Conservation (phyloP, 2,329 filamentous ascomycete species). For the Microsporum ferrugineum region DNA sequence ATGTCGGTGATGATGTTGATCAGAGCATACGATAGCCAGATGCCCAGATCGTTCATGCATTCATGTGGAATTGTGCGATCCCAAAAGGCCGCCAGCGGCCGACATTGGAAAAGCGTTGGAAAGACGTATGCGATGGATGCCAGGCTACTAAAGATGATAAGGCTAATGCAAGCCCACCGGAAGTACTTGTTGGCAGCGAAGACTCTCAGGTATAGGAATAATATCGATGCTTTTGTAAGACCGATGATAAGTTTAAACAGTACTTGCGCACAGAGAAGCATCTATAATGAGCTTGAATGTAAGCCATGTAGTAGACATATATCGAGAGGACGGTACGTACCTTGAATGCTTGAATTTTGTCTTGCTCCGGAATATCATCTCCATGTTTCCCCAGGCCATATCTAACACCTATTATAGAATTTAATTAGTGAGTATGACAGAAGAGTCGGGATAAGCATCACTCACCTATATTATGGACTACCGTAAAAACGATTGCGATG, state of each 20-base stretch:
- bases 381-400: slow-evolving; percentile 9
- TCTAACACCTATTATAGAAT: slow-evolving; percentile 4
- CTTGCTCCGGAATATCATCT: not conserved
- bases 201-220: slow-evolving; percentile 12
- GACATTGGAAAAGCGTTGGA: slow-evolving; percentile 11
- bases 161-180: slow-evolving; percentile 10
- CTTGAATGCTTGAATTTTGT: slow-evolving; percentile 7
- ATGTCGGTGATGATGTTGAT: slow-evolving; percentile 12
- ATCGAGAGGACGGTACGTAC: not conserved
- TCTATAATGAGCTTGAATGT: not conserved
- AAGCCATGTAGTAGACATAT: not conserved
- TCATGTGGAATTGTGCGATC: slow-evolving; percentile 8
- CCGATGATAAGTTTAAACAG: slow-evolving; percentile 9
- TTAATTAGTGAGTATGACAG: not conserved
- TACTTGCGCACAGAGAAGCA: slow-evolving; percentile 5
- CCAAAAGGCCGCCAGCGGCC: slow-evolving; percentile 10
- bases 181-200: slow-evolving; percentile 9
- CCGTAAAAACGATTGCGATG: slow-evolving; percentile 4
- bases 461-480: slow-evolving; percentile 7
- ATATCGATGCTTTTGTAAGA: slow-evolving; percentile 10
- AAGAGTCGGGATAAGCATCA: not conserved
- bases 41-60: slow-evolving; percentile 7
- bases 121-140: slow-evolving; percentile 8
- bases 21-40: slow-evolving; percentile 9
- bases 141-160: slow-evolving; percentile 7